Conservation (phyloP, 2,329 filamentous ascomycete species). For the Penicillium sp. region DNA sequence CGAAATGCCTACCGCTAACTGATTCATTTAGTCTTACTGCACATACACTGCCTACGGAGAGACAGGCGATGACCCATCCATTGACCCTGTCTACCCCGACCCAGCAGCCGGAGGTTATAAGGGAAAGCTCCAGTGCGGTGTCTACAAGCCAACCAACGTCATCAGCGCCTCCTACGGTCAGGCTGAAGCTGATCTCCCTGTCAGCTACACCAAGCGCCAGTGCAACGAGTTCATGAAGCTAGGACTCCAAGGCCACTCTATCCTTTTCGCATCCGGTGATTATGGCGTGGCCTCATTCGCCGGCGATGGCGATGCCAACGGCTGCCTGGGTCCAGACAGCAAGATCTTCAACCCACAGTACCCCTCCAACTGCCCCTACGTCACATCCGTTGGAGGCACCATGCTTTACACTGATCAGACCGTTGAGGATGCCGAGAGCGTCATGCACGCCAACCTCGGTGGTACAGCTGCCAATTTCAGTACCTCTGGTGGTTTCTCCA, state of each 20-base stretch:
- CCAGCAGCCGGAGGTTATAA: conserved; percentile 51
- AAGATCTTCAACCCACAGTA: conserved; percentile 53
- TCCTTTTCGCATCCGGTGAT: conserved; percentile 33
- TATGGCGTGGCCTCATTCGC: conserved; percentile 37
- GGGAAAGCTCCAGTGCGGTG: conserved; percentile 47
- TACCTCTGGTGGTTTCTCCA: conserved; percentile 50
- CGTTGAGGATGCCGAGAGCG: conserved; percentile 27
- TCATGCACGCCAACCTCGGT: conserved; percentile 33
- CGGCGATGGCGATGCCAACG: conserved; percentile 37
- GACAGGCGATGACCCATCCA: conserved; percentile 48
- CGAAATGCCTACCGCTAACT: conserved; percentile 4
- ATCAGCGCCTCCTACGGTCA: conserved; percentile 59
- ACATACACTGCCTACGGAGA: conserved; percentile 52
- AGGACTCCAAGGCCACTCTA: conserved; percentile 36
- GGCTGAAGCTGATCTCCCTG: conserved; percentile 55
- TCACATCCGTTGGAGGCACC: conserved; percentile 49
- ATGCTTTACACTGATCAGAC: conserved; percentile 32
- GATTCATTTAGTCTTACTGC: conserved; percentile 47
- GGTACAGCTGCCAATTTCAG: conserved; percentile 33
- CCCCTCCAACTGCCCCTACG: conserved; percentile 54
- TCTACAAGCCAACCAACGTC: conserved; percentile 57
- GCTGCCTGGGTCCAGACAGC: conserved; percentile 40
- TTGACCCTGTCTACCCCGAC: conserved; percentile 56
- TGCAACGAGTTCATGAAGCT: conserved; percentile 55
- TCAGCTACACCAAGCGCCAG: conserved; percentile 54